These are phyloP conservation scores for Cryptomeria japonica DNA, from an alignment of 75 land plant species.

Conservation along the genomic window DNA sequence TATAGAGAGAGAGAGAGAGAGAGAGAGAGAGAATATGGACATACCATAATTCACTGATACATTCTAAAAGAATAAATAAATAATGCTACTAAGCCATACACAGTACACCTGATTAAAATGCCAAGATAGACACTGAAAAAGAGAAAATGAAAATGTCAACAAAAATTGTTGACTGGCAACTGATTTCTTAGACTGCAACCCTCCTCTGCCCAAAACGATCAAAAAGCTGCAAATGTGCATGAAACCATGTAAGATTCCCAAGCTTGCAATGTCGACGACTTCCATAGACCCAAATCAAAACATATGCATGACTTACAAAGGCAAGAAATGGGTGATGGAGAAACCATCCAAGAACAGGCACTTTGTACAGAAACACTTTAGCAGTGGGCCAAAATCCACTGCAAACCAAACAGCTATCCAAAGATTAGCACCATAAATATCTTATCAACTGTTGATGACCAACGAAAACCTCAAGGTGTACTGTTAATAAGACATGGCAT, in stretches of 20 bases:
- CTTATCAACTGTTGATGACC: not conserved
- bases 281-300: not conserved
- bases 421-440: not conserved
- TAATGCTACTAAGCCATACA: not conserved
- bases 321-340: constrained; percentile 43
- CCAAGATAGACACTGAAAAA: not conserved
- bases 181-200: not conserved
- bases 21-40: no score
- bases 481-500: not conserved
- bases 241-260: not conserved
- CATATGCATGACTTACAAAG: not conserved
- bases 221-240: not conserved
- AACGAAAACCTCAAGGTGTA: not conserved
- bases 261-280: not conserved
- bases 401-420: constrained; percentile 9
- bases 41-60: no score
- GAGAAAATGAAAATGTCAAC: no score
- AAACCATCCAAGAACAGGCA: constrained; percentile 78
- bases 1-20: no score
- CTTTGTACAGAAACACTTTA: constrained; percentile 56
- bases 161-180: not conserved
- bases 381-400: constrained; percentile 75
- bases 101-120: not conserved
- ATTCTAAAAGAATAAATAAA: no score
- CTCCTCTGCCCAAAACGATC: not conserved